Conservation (phyloP, 2,329 filamentous ascomycete genomes). For the Amesomyces nigricolor region DNA sequence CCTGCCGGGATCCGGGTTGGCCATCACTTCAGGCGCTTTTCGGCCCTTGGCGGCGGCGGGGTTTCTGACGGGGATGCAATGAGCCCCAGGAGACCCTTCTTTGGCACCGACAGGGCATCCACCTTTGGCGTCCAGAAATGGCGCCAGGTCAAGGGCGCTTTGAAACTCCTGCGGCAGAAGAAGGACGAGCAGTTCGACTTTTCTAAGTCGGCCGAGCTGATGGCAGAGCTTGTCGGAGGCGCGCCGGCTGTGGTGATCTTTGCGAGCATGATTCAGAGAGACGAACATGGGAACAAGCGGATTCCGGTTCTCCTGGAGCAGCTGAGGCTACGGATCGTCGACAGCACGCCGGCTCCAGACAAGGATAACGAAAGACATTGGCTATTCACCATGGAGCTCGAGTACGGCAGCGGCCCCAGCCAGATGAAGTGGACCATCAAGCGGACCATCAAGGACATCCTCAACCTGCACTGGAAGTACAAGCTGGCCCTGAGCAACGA, state of each 20-base stretch:
- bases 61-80: slow-evolving; percentile 58
- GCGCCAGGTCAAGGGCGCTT: slow-evolving; percentile 85
- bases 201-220: slow-evolving; percentile 89
- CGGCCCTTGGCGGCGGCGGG: slow-evolving; percentile 56
- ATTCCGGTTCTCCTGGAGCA: slow-evolving; percentile 95
- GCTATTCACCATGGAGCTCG: slow-evolving; percentile 84
- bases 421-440: slow-evolving; percentile 96
- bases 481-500: slow-evolving; percentile 80
- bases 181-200: slow-evolving; percentile 89
- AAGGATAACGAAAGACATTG: slow-evolving; percentile 65
- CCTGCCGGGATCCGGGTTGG: slow-evolving; percentile 52
- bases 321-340: slow-evolving; percentile 78
- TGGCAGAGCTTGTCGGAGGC: slow-evolving; percentile 89
- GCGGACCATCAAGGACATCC: slow-evolving; percentile 80
- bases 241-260: slow-evolving; percentile 90
- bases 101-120: slow-evolving; percentile 61
- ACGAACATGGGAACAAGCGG: slow-evolving; percentile 90
- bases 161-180: slow-evolving; percentile 72
- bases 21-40: slow-evolving; percentile 62
- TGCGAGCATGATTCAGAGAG: slow-evolving; percentile 95
- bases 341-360: slow-evolving; percentile 66
- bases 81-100: slow-evolving; percentile 50
- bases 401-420: slow-evolving; percentile 92
- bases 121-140: slow-evolving; percentile 78
- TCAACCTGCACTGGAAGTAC: slow-evolving; percentile 90